Base-by-base conservation (phyloP, 306 rosid species). In the Dryas octopetala region DNA sequence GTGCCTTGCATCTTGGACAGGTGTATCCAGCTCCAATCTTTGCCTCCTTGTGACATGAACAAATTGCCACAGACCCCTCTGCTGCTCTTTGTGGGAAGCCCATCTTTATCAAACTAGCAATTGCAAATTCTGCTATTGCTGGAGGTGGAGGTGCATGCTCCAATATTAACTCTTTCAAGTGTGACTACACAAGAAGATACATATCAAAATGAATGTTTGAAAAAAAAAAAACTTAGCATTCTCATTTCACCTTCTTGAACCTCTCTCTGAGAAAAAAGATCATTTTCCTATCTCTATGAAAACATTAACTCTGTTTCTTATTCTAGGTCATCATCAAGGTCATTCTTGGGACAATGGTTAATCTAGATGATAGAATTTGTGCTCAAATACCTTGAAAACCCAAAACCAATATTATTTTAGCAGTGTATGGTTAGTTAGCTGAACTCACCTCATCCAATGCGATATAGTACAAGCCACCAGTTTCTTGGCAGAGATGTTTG, bases 131-230 rank as follows among this genome's bases (percentile, higher is more conserved):
- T 73, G 98, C 97, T 82, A 95, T 91, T 62, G 98, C 97, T 43
- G 98, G 98, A 75, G 98, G 97, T 60, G 98, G 98, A 14, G 97
- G 97, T 47, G 97, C 97, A 71, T 95, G 97, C 89, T 95, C 98
- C 71, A 95, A 80, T 74, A 95, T 80, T 62, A 95, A 77, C 84
- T 95, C 97, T 85, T 85, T 91, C 47, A 91, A 90, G 87, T 91
- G 97, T 46, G 86, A 69, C 97, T 94, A 86, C 83, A 74, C 23
- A 16, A 83, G 50, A 80, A 73, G 58, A 76, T 41, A 55, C 17
- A 78, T 45, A 77, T 69, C 75, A 57, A 64, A 45, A 63, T 47
- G 55, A 81, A 82, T 44, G 19, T 44, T 15, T 50, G 8, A 14
- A 52, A 57, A 23, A 23, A 23, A 32, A 32, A 32, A 32, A 32